Base-by-base conservation (phyloP, 495 filamentous ascomycete species). In the Chaetomium fimeti region DNA sequence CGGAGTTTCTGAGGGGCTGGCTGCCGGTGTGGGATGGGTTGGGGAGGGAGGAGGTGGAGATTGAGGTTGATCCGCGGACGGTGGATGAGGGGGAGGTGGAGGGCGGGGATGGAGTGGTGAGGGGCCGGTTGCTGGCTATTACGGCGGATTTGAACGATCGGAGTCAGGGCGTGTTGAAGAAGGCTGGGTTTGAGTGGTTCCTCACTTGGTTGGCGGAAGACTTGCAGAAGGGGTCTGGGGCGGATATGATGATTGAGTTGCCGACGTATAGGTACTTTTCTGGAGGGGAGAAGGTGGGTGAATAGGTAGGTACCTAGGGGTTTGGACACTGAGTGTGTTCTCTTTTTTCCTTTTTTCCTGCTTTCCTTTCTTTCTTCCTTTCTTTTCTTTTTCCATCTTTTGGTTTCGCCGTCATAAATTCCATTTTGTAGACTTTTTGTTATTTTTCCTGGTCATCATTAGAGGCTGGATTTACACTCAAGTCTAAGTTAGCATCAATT, bases 1-100 rank as follows among this genome's bases (percentile, higher is more conserved):
- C 77, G 0, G 82, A 84, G 66, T 81, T 82, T 61, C 16, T 83
- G 43, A 67, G 47, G 32, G 80, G 69, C 16, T 79, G 76, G 52
- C 27, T 81, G 28, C 32, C 36, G 12, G 63, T 67, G n/a, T 83
- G 76, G 72, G 73, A 70, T 57, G 66, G 40, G 42, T 57, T 84
- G 62, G 76, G 75, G 52, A 69, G 82, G 61, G 69, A 72, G 24
- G 71, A 69, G 66, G 64, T 61, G 11, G 74, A 74, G 67, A 16
- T 75, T 8, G 56, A 43, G 56, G 66, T 74, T 51, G 69, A 74
- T 48, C 12, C 2, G 63, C 55, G 69, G 67, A 67, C 61, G 54
- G 55, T 61, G 29, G 51, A 22, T 11, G 71, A 72, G 59, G 29
- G 66, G 29, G 59, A 52, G 49, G 74, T 68, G 53, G 54, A 68